Percentiles rank a stretch among this genome's conserved stretches.
Evolutionary conservation across 306 rosid species (phyloP).

Genomic region (Cucurbita moschata): DNA sequence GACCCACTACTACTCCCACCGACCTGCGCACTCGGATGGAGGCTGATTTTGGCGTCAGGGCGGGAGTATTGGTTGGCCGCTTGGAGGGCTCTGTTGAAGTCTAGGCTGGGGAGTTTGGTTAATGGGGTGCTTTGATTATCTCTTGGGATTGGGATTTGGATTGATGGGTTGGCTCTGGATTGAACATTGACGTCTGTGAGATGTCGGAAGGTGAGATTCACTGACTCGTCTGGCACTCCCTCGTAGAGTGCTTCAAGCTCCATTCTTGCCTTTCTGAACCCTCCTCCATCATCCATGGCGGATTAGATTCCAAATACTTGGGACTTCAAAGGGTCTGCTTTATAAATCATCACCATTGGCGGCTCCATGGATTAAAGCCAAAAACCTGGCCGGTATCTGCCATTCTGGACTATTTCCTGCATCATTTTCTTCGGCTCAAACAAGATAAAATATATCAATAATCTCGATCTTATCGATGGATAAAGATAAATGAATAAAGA

Average conservation of each 20-base stretch:
- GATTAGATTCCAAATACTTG: not conserved
- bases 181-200: slow-evolving; percentile 24
- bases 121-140: slow-evolving; percentile 3
- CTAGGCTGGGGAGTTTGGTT: slow-evolving; percentile 42
- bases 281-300: slow-evolving; percentile 29
- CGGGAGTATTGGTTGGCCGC: slow-evolving; percentile 10
- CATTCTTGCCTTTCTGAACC: slow-evolving; percentile 30
- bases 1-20: not conserved
- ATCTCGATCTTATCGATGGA: not conserved
- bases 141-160: not conserved
- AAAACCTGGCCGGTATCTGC: slow-evolving; percentile 4
- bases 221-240: slow-evolving; percentile 81
- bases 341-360: not conserved
- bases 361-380: not conserved
- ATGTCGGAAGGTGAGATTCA: slow-evolving; percentile 72
- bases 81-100: slow-evolving; percentile 39
- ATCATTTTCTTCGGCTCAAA: not conserved
- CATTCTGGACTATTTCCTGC: not conserved
- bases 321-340: not conserved
- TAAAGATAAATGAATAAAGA: not conserved
- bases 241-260: slow-evolving; percentile 64
- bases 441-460: not conserved
- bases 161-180: slow-evolving; percentile 7
- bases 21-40: not conserved
- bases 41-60: not conserved